Evolutionary conservation across 345 rosid species (phyloP).

Genomic region (Kernera saxatilis): DNA sequence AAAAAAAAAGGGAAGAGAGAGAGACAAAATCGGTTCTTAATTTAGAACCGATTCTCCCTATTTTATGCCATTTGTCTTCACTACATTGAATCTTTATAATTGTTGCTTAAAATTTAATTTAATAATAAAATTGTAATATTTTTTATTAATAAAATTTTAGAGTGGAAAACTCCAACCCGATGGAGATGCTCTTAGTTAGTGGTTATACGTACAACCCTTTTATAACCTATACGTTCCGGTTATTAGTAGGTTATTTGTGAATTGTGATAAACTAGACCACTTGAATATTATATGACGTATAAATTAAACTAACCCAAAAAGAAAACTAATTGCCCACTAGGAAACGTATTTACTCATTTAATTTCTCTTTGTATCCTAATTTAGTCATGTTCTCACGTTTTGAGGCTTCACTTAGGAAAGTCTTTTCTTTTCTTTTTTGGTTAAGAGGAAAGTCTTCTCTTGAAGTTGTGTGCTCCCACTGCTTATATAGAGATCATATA

Average conservation of each 20-base stretch:
- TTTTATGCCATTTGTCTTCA: too few species aligned
- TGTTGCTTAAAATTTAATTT: too few species aligned
- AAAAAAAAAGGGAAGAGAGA: too few species aligned
- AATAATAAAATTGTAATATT: too few species aligned
- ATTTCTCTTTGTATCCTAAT: background rate
- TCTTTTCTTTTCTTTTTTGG: background rate
- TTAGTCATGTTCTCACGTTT: slow-evolving; percentile 11
- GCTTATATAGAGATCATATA: background rate
- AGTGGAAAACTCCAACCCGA: too few species aligned
- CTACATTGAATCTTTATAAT: too few species aligned
- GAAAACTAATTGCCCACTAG: background rate
- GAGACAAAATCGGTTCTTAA: too few species aligned
- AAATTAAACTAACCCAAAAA: background rate
- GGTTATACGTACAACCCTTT: background rate
- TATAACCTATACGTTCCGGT: background rate
- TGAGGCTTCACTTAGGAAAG: background rate
- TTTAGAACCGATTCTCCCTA: too few species aligned
- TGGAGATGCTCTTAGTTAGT: background rate
- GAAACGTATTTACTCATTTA: background rate
- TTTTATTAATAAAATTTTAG: too few species aligned
- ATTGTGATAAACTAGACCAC: background rate
- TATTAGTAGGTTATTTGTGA: background rate
- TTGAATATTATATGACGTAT: background rate
- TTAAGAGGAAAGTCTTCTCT: background rate
- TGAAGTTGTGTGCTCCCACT: background rate